Evolutionary conservation across 257 asterid species (phyloP), one percentile per base, ranked within the genome.

Genomic region (Solanum pinnatisectum): DNA sequence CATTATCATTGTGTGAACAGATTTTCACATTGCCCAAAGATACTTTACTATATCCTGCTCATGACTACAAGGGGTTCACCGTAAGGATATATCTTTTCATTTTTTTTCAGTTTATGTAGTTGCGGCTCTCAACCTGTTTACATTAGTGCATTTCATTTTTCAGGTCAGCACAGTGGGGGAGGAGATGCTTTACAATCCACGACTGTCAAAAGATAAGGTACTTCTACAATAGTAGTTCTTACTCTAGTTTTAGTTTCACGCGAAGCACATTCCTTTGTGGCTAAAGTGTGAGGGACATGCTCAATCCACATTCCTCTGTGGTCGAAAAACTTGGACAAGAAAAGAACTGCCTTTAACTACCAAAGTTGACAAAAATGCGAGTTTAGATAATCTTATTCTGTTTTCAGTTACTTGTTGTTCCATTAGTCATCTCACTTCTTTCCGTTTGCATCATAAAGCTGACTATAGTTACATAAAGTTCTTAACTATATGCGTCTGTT

Each of bases 51-150:
- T 97, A 95, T 88, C 99, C 99, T 83, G 99, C 99, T 90, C 99
- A 97, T 85, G 99, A 97, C 93, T 97, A 97, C 93, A 97, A 91
- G 91, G 99, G 99, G 8, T 96, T 96, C 92, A 90, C 98, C 30
- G 99, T 97, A 92, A 93, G 98, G 68, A 89, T 85, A 16, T 37
- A 14, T 49, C 59, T 27, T 32, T 23, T 9, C 4, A 32, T 10
- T 18, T 82, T 40, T 18, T 59, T 42, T 25, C 39, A 79, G 30
- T 36, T 23, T 6, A 32, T 40, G 30, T 2, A 30, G 76, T 70
- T 70, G 32, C 12, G 7, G 1, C 5, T 15, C 37, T 30, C 25
- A 56, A 6, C 14, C 13, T 84, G 87, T 87, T 82, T 46, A 81
- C 42, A 10, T 10, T 82, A 0, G 42, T 30, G 49, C 37, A 23